Base-by-base conservation (phyloP, 306 rosid species). In the Cucumis sativus region DNA sequence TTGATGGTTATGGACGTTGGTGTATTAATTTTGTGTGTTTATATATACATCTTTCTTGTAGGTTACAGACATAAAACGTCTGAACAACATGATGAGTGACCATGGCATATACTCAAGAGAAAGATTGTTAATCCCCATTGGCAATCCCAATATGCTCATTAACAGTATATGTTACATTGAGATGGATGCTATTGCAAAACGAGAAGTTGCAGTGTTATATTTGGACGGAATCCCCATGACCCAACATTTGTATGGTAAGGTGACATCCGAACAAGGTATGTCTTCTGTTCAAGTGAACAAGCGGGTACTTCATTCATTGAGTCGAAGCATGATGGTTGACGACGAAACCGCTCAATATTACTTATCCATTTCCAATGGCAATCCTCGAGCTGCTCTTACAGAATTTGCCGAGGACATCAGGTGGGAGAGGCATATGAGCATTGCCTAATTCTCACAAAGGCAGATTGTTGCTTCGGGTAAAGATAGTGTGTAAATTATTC, bases 51-150 rank as follows among this genome's bases (percentile, higher is more conserved):
- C 6, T 6, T 13, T 8, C 79, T 73, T 79, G 78, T 79, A 95
- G 99, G 97, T 95, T 73, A 80, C 87, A 90, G 93, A 91, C 81
- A 84, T 95, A 73, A 92, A 91, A 86, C 90, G 97, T 10, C 62
- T 92, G 76, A 95, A 95, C 97, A 95, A 95, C 81, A 92, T 92
- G 97, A 89, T 92, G 92, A 92, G 99, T 8, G 98, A 95, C 85
- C 93, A 95, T 71, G 99, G 99, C 7, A 92, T 95, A 76, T 90
- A 90, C 88, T 90, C 97, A 0, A 88, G 99, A 83, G 97, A 95
- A 83, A 90, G 97, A 79, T 65, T 95, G 78, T 74, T 95, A 75
- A 95, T 95, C 78, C 99, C 99, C 11, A 37, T 95, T 52, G 89
- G 89, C 70, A 81, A 85, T 72, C 88, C 93, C 7, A 85, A 81